phyloP scores from a whole-genome alignment of 2,329 filamentous ascomycete species.

The Didymella glomerata region DNA sequence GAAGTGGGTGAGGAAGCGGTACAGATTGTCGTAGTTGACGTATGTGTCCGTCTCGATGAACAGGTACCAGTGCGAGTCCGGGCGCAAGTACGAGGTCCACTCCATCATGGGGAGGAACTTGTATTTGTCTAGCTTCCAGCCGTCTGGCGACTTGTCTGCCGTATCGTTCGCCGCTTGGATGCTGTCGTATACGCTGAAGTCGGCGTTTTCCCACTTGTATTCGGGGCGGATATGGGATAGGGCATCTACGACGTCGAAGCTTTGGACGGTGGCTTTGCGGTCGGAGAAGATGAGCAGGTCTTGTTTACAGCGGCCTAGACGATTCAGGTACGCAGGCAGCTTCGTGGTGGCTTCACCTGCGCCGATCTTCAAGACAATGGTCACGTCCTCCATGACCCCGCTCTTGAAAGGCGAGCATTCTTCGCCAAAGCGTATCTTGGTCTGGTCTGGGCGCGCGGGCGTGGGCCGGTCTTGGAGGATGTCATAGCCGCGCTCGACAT shows the following conservation, averaged over 20 bases:
- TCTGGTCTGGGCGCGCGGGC: slow-evolving; percentile 30
- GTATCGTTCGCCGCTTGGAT: slow-evolving; percentile 52
- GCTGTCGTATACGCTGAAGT: slow-evolving; percentile 61
- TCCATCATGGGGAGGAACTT: slow-evolving; percentile 66
- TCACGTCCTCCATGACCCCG: slow-evolving; percentile 56
- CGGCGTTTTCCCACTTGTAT: slow-evolving; percentile 55
- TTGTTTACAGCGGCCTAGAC: slow-evolving; percentile 64
- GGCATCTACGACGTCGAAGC: slow-evolving; percentile 57
- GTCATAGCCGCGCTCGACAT: slow-evolving; percentile 44
- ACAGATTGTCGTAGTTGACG: slow-evolving; percentile 52
- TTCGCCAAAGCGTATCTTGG: slow-evolving; percentile 39
- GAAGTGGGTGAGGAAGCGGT: slow-evolving; percentile 52
- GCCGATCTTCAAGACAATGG: slow-evolving; percentile 66
- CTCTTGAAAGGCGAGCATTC: slow-evolving; percentile 45
- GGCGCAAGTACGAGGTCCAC: slow-evolving; percentile 54
- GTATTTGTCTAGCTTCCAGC: slow-evolving; percentile 66
- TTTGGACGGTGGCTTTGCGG: slow-evolving; percentile 61
- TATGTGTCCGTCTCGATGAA: slow-evolving; percentile 52
- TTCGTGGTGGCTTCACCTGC: slow-evolving; percentile 65
- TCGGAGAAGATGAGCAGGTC: slow-evolving; percentile 68
- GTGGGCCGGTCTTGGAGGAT: slow-evolving; percentile 39
- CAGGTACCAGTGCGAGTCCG: slow-evolving; percentile 47
- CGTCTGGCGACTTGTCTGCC: slow-evolving; percentile 58
- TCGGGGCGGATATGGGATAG: slow-evolving; percentile 56
- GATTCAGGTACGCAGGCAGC: slow-evolving; percentile 64